Evolutionary conservation across 2,329 filamentous ascomycete genomes (phyloP), one percentile per base, ranked within the genome.

Genomic region (Tolypocladium tundrense): DNA sequence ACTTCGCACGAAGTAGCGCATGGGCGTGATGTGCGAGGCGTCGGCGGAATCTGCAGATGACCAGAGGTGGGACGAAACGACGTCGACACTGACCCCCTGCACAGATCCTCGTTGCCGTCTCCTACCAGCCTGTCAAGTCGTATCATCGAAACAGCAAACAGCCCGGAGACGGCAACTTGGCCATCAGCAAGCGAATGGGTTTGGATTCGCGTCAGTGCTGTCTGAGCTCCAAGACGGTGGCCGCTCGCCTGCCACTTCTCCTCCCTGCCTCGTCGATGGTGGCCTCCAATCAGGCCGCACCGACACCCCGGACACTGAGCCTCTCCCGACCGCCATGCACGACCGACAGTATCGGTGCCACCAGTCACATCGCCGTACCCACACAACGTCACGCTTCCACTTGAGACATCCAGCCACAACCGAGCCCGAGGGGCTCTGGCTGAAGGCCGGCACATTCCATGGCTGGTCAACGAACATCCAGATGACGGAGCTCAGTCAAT

Each of bases 211-310:
- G 21, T 11, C 42, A 21, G n/a, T 2, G 42, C 21, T 10, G 42
- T 45, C 19, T n/a, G 13, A 37, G 35, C 35, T 13, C 2, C 35
- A 37, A 37, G 11, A 8, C 33, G 31, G 31, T 8, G 31, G 5
- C 31, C 31, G 31, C 5, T 40, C 39, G 39, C 39, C 40, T 42
- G 40, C 19, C 19, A n/a, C 11, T 21, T 10, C 19, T 40, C 51
- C 51, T 31, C 16, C n/a, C 6, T 1, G 21, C 10, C 27, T 4
- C 13, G 45, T n/a, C 14, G 8, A 33, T n/a, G 27, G 48, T 13
- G 16, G 48, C 60, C 53, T n/a, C 60, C 58, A 61, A 58, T 55
- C 41, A 60, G 54, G 33, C 37, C 53, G 9, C 21, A 10, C 56
- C 39, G 45, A 55, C 39, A 21, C 56, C 56, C 57, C 55, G 55